Conservation (phyloP, 2,329 filamentous ascomycete species). For the Bipolaris cookei region DNA sequence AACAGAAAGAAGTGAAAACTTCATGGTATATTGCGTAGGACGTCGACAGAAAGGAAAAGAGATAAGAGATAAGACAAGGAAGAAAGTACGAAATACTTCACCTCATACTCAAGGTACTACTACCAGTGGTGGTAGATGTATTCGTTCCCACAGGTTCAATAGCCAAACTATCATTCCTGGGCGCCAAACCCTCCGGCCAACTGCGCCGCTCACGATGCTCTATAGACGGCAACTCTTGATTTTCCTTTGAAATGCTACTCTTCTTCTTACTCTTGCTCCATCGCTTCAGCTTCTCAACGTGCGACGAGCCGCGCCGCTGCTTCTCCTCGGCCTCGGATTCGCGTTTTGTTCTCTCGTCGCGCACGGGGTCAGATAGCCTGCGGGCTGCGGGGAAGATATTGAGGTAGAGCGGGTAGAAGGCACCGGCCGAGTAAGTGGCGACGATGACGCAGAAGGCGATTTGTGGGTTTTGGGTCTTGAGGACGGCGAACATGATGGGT, state of each 20-base stretch:
- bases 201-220: conserved; percentile 43
- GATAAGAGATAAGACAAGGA: background rate
- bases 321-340: conserved; percentile 33
- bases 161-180: conserved; percentile 19
- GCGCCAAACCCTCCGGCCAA: conserved; percentile 39
- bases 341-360: conserved; percentile 39
- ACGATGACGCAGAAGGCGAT: conserved; percentile 62
- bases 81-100: background rate
- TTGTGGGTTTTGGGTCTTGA: conserved; percentile 47
- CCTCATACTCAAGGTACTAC: conserved; percentile 7
- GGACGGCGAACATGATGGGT: conserved; percentile 59
- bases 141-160: conserved; percentile 21
- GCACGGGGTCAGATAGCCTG: conserved; percentile 59
- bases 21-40: background rate
- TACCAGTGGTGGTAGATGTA: conserved; percentile 13
- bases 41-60: background rate
- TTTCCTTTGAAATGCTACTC: conserved; percentile 17
- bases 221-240: conserved; percentile 32
- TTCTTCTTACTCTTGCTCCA: conserved; percentile 35
- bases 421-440: conserved; percentile 58
- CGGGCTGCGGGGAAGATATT: conserved; percentile 57
- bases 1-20: background rate
- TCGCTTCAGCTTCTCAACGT: conserved; percentile 24
- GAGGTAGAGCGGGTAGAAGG: conserved; percentile 62
- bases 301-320: conserved; percentile 24